A percentile compares a stretch with the other conserved stretches of the same genome.
These are phyloP conservation scores for Fusarium sp. DNA, from an alignment of 2,329 filamentous ascomycete genomes.

Conservation along the genomic window DNA sequence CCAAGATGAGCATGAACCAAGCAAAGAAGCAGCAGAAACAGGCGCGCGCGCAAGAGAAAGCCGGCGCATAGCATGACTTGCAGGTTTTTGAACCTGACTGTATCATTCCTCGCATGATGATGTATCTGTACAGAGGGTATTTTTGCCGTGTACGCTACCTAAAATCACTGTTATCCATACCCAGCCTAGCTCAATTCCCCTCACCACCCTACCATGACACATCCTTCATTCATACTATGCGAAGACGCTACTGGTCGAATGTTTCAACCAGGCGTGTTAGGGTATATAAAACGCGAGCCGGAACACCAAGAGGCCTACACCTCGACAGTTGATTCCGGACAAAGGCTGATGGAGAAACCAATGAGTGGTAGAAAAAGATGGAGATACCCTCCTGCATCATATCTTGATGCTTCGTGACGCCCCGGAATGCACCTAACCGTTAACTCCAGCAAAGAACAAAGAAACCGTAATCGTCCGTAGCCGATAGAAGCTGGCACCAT, in stretches of 20 bases:
- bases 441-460: slow-evolving; percentile 40
- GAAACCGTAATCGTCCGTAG: slow-evolving; percentile 2
- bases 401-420: slow-evolving; percentile 44
- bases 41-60: slow-evolving; percentile 63
- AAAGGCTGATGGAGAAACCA: slow-evolving; percentile 21
- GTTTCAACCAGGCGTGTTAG: slow-evolving; percentile 21
- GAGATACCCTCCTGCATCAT: slow-evolving; percentile 34
- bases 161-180: slow-evolving; percentile 31
- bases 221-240: slow-evolving; percentile 27
- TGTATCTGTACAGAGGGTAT: slow-evolving; percentile 32
- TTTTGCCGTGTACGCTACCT: slow-evolving; percentile 38
- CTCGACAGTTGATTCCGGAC: slow-evolving; percentile 21
- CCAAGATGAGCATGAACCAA: slow-evolving; percentile 75
- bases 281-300: slow-evolving; percentile 38
- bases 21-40: slow-evolving; percentile 78
- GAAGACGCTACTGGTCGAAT: slow-evolving; percentile 33
- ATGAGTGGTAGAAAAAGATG: slow-evolving; percentile 28
- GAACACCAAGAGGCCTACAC: slow-evolving; percentile 26
- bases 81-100: slow-evolving; percentile 2
- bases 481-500: background rate
- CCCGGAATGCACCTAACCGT: slow-evolving; percentile 42
- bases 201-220: slow-evolving; percentile 16
- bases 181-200: slow-evolving; percentile 18
- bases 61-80: slow-evolving; percentile 46
- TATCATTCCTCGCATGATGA: slow-evolving; percentile 7